phyloP scores from a whole-genome alignment of 768 basidiomycete genomes.

The Plicaturopsis crispa region DNA sequence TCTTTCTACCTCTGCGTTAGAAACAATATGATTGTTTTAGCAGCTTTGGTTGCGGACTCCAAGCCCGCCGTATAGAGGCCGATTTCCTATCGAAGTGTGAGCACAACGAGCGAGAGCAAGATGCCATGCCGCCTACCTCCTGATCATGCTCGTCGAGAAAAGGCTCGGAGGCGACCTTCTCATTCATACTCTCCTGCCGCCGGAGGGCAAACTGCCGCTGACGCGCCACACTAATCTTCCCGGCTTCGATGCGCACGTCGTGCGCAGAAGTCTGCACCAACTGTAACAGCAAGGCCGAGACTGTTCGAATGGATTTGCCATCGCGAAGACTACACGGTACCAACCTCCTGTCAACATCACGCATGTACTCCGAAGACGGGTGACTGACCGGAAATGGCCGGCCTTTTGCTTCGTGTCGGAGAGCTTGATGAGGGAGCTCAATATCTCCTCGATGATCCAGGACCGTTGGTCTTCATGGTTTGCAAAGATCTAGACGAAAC shows the following conservation, averaged over 20 bases:
- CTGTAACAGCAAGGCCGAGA: conserved; percentile 88
- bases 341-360: too few species aligned
- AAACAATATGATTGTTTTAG: conserved; percentile 76
- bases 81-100: conserved; percentile 45
- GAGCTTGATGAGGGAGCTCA: conserved; percentile 83
- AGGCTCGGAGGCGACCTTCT: conserved; percentile 33
- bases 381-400: conserved; percentile 74
- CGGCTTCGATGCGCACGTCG: conserved; percentile 70
- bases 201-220: conserved; percentile 54
- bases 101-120: neutral
- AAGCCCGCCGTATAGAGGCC: conserved; percentile 62
- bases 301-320: conserved; percentile 86
- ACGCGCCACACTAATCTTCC: conserved; percentile 51
- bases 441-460: conserved; percentile 98
- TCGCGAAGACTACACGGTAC: conserved; percentile 72
- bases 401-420: conserved; percentile 87
- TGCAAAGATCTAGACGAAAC: conserved; percentile 67
- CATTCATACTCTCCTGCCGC: conserved; percentile 54
- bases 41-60: conserved; percentile 79
- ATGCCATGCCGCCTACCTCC: conserved; percentile 40
- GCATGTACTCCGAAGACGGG: too few species aligned
- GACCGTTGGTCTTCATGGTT: conserved; percentile 85
- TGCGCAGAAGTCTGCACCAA: conserved; percentile 95
- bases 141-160: conserved; percentile 63
- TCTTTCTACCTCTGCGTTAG: conserved; percentile 60